Conservation (phyloP, 2,329 filamentous ascomycete genomes). For the Nectriaceae sp. region DNA sequence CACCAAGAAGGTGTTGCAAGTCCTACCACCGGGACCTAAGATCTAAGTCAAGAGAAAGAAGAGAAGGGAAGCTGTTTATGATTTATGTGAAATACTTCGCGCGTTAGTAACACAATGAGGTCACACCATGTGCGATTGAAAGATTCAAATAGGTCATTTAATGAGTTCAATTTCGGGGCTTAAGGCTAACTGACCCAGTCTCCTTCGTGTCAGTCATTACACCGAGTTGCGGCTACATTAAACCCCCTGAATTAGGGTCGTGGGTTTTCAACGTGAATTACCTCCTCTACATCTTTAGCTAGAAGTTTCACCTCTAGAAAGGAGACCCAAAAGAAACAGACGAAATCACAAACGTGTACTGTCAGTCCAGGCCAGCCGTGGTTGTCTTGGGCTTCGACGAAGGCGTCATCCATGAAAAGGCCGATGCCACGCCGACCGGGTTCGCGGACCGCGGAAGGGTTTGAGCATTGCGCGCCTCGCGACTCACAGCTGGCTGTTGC, state of each 20-base stretch:
- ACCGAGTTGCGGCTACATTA: constrained; percentile 13
- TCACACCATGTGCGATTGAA: too few species aligned
- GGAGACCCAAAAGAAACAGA: constrained; percentile 5
- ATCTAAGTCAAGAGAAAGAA: constrained; percentile 40
- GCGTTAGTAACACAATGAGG: too few species aligned
- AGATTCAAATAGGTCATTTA: too few species aligned
- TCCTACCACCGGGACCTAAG: constrained; percentile 60
- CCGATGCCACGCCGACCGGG: constrained; percentile 87
- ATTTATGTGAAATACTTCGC: too few species aligned
- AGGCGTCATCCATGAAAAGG: constrained; percentile 87
- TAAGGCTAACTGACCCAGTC: not conserved
- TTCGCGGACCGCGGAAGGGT: constrained; percentile 66
- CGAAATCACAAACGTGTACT: not conserved
- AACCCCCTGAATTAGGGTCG: constrained; percentile 4
- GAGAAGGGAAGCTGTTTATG: too few species aligned
- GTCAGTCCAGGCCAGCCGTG: constrained; percentile 29
- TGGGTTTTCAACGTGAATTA: constrained; percentile 13
- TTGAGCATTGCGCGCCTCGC: constrained; percentile 40
- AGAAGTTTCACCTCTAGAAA: not conserved
- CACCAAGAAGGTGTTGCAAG: constrained; percentile 69
- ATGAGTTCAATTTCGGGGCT: not conserved
- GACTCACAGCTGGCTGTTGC: constrained; percentile 32
- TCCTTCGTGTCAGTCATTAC: constrained; percentile 13
- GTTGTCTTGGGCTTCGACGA: constrained; percentile 39
- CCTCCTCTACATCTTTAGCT: constrained; percentile 18